A percentile compares a stretch with the other conserved stretches of the same genome.
phyloP scores from a whole-genome alignment of 73 alveolate genomes.

The Stentor roeselii region DNA sequence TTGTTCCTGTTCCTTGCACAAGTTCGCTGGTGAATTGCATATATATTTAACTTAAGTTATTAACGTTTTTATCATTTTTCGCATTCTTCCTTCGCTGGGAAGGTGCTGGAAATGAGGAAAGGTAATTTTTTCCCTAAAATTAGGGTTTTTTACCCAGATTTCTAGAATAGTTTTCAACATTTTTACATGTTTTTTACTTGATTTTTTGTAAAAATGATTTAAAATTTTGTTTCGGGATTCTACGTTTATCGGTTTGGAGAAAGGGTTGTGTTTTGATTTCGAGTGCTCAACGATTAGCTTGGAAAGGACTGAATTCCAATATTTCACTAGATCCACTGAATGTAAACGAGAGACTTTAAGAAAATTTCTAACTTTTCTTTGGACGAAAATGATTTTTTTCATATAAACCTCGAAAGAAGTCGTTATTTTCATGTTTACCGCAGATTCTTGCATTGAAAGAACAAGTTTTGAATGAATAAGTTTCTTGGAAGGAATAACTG shows the following conservation, averaged over 20 bases:
- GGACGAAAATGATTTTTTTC: neutral
- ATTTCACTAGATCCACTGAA: neutral
- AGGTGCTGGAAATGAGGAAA: no score
- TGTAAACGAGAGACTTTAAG: no score
- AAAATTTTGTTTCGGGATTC: no score
- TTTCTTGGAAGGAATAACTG: no score
- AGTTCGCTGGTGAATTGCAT: constrained; percentile 3
- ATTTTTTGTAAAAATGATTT: no score
- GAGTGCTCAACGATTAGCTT: neutral
- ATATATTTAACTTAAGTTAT: neutral
- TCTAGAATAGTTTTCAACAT: no score
- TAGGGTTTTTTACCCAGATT: no score
- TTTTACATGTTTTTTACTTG: no score
- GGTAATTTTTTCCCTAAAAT: no score
- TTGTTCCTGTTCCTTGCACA: neutral
- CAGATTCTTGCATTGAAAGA: neutral
- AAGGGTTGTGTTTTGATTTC: neutral
- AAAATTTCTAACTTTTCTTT: neutral
- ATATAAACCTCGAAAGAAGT: neutral
- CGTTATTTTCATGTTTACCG: neutral
- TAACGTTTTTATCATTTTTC: no score
- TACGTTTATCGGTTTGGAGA: no score
- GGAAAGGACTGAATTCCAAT: neutral
- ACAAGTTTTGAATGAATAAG: neutral
- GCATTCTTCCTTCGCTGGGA: no score